phyloP scores from a whole-genome alignment of 1,139 yeast species.

The Eremothecium sinecaudum region DNA sequence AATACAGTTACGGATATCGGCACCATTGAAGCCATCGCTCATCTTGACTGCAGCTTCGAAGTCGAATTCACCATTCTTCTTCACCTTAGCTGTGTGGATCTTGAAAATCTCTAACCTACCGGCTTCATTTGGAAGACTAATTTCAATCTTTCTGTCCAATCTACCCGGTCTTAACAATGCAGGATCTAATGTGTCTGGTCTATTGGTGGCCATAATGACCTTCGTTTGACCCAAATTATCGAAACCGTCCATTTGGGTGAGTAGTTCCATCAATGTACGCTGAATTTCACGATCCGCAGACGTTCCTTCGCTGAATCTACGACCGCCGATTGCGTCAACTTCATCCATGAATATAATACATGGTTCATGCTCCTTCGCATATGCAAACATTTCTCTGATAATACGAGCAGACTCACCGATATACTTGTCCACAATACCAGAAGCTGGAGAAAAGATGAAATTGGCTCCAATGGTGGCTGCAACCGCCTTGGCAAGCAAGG shows the following conservation, averaged over 20 bases:
- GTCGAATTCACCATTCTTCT: slow-evolving; percentile 92
- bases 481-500: slow-evolving; percentile 91
- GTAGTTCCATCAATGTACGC: slow-evolving; percentile 94
- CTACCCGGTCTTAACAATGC: slow-evolving; percentile 97
- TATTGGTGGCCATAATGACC: slow-evolving; percentile 97
- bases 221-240: slow-evolving; percentile 95
- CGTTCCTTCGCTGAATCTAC: slow-evolving; percentile 97
- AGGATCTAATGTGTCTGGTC: slow-evolving; percentile 99
- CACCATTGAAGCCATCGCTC: slow-evolving; percentile 99
- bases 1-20: slow-evolving; percentile 92
- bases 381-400: slow-evolving; percentile 96
- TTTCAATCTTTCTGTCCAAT: slow-evolving; percentile 93
- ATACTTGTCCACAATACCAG: slow-evolving; percentile 96
- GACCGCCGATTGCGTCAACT: slow-evolving; percentile 97
- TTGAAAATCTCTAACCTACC: slow-evolving; percentile 93
- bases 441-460: slow-evolving; percentile 94
- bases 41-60: slow-evolving; percentile 94
- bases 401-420: slow-evolving; percentile 97
- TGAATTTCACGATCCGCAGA: slow-evolving; percentile 98
- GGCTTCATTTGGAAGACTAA: slow-evolving; percentile 91
- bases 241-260: slow-evolving; percentile 98
- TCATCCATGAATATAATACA: slow-evolving; percentile 99
- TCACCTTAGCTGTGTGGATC: slow-evolving; percentile 79
- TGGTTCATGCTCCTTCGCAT: slow-evolving; percentile 97
- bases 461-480: slow-evolving; percentile 99